Percentiles rank a stretch among this genome's conserved stretches.
phyloP scores from a whole-genome alignment of 2,329 filamentous ascomycete genomes.

The Alternaria metachromatica region DNA sequence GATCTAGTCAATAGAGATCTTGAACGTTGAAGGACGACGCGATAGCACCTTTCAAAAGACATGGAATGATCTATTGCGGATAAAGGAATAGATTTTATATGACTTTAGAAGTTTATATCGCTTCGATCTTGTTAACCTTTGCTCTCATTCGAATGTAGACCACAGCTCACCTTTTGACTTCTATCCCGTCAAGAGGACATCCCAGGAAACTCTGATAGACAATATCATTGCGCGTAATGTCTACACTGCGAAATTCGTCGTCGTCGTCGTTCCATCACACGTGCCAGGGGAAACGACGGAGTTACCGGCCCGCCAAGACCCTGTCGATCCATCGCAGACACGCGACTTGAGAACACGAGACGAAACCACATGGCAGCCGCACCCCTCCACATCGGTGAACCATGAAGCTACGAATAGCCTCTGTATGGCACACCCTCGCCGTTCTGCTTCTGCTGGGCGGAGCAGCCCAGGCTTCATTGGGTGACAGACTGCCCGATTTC shows the following conservation, averaged over 20 bases:
- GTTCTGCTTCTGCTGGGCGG: conserved; percentile 39
- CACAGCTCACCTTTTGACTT: neutral
- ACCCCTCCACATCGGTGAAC: neutral
- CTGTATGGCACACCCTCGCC: conserved; percentile 34
- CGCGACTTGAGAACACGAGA: conserved; percentile 1
- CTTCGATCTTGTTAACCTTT: neutral
- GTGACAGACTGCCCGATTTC: conserved; percentile 88
- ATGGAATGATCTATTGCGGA: too few relatives aligned
- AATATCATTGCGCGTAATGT: neutral
- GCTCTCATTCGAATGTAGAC: neutral
- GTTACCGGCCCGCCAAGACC: conserved; percentile 10
- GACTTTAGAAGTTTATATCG: neutral
- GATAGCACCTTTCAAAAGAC: neutral
- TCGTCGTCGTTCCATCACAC: neutral
- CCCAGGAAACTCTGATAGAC: neutral
- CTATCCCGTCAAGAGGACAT: neutral
- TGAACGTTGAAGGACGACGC: neutral
- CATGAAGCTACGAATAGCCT: conserved; percentile 37
- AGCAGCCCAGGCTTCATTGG: conserved; percentile 70
- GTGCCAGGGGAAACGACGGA: neutral
- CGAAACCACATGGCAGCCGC: neutral
- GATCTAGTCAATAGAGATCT: neutral
- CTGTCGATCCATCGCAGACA: conserved; percentile 8
- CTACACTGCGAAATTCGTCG: neutral
- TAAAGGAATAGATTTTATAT: too few relatives aligned